Evolutionary conservation across 2,329 filamentous ascomycete species (phyloP).

Genomic region (Gnomoniopsis smithogilvyi): DNA sequence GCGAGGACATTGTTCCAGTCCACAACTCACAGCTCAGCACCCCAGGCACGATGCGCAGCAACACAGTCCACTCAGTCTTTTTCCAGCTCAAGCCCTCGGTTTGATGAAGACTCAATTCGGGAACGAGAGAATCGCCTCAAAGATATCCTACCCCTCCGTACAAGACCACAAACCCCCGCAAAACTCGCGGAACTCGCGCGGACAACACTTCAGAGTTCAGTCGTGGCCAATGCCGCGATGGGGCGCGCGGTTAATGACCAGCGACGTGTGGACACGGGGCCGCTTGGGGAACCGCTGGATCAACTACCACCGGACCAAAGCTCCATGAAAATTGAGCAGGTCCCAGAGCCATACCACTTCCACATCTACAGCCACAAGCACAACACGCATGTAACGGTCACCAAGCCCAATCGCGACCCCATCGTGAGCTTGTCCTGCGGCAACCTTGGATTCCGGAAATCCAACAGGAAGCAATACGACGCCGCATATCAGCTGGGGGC

Average conservation of each 20-base stretch:
- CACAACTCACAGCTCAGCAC: constrained; percentile 19
- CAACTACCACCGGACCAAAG: too few relatives aligned
- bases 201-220: neutral
- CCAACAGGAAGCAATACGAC: constrained; percentile 78
- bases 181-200: neutral
- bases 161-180: neutral
- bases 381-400: constrained; percentile 92
- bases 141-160: neutral
- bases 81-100: constrained; percentile 13
- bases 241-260: constrained; percentile 16
- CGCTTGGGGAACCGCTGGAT: neutral
- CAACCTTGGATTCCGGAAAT: constrained; percentile 88
- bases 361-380: constrained; percentile 86
- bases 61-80: constrained; percentile 9
- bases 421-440: constrained; percentile 79
- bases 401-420: constrained; percentile 74
- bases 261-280: constrained; percentile 13
- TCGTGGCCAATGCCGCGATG: constrained; percentile 8
- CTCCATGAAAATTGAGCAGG: constrained; percentile 29
- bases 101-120: constrained; percentile 3
- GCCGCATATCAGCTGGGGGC: constrained; percentile 86
- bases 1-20: constrained; percentile 37
- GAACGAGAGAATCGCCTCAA: constrained; percentile 4
- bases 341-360: constrained; percentile 71
- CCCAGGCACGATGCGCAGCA: constrained; percentile 12